Percentiles rank a stretch among this genome's conserved stretches.
phyloP scores from a whole-genome alignment of 495 filamentous ascomycete genomes.

The Talaromyces proteolyticus region DNA sequence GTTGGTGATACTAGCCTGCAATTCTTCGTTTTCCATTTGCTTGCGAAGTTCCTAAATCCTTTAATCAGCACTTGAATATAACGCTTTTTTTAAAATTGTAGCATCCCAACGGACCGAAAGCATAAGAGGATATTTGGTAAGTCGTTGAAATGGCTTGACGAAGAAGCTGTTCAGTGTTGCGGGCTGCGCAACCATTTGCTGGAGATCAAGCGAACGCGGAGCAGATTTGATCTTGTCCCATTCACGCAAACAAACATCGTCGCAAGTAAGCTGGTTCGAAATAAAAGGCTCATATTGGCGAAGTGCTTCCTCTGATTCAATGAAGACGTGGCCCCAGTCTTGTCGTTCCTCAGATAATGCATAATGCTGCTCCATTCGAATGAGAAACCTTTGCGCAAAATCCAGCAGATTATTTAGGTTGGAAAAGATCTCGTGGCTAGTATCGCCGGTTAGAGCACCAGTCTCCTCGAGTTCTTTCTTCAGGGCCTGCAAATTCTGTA shows the following conservation, averaged over 20 bases:
- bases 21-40: slow-evolving; percentile 64
- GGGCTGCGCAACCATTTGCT: slow-evolving; percentile 57
- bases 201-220: slow-evolving; percentile 47
- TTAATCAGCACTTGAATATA: slow-evolving; percentile 7
- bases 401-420: slow-evolving; percentile 93
- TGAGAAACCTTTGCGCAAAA: slow-evolving; percentile 90
- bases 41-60: slow-evolving; percentile 72
- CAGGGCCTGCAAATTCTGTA: slow-evolving; percentile 88
- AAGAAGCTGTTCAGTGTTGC: slow-evolving; percentile 77
- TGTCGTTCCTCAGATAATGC: slow-evolving; percentile 69
- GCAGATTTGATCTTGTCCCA: slow-evolving; percentile 52
- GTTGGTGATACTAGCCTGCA: slow-evolving; percentile 59
- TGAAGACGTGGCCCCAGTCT: slow-evolving; percentile 87
- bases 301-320: slow-evolving; percentile 72
- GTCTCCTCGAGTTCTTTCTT: slow-evolving; percentile 87
- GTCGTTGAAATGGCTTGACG: slow-evolving; percentile 90
- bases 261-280: slow-evolving; percentile 69
- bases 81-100: not conserved
- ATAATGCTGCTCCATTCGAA: slow-evolving; percentile 93
- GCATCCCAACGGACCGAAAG: slow-evolving; percentile 56
- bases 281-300: slow-evolving; percentile 94
- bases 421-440: slow-evolving; percentile 90
- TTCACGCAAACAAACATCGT: slow-evolving; percentile 38
- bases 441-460: slow-evolving; percentile 81
- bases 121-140: slow-evolving; percentile 90